phyloP scores from a whole-genome alignment of 148 eudicot species.

The Agrostemma githago region DNA sequence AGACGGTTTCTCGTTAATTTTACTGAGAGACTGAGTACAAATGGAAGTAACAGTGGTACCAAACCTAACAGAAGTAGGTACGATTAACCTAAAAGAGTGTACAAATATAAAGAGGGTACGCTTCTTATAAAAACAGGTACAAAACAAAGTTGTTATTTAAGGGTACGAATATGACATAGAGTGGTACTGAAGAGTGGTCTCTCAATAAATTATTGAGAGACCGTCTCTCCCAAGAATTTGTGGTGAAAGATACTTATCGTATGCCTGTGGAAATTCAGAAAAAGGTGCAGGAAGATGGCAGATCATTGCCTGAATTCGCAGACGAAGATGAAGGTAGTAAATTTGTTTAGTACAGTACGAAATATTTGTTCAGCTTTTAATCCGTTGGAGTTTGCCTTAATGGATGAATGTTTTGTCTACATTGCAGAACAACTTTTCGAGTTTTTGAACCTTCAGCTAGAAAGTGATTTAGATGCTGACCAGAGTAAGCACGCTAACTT shows the following conservation, averaged over 20 bases:
- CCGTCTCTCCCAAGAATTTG: too few relatives aligned
- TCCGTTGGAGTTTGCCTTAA: neutral
- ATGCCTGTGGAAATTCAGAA: constrained; percentile 39
- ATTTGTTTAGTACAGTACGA: constrained; percentile 12
- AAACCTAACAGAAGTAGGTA: too few relatives aligned
- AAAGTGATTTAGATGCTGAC: constrained; percentile 62
- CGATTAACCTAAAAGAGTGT: too few relatives aligned
- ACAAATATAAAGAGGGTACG: too few relatives aligned
- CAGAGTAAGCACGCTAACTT: constrained; percentile 45
- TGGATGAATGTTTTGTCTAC: constrained; percentile 15
- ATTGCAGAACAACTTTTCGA: constrained; percentile 74
- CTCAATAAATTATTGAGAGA: too few relatives aligned
- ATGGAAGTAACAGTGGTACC: too few relatives aligned
- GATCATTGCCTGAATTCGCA: constrained; percentile 74
- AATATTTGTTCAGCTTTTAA: neutral
- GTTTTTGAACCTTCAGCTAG: constrained; percentile 60
- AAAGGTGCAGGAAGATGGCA: constrained; percentile 74
- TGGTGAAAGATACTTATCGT: neutral
- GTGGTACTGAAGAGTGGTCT: too few relatives aligned
- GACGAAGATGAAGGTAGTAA: constrained; percentile 87
- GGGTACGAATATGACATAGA: too few relatives aligned
- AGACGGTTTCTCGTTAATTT: too few relatives aligned
- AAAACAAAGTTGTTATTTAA: too few relatives aligned
- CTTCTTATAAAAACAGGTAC: too few relatives aligned
- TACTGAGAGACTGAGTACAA: too few relatives aligned